These are phyloP conservation scores for Lagenaria siceraria DNA, from an alignment of 306 rosid species.

Conservation along the genomic window DNA sequence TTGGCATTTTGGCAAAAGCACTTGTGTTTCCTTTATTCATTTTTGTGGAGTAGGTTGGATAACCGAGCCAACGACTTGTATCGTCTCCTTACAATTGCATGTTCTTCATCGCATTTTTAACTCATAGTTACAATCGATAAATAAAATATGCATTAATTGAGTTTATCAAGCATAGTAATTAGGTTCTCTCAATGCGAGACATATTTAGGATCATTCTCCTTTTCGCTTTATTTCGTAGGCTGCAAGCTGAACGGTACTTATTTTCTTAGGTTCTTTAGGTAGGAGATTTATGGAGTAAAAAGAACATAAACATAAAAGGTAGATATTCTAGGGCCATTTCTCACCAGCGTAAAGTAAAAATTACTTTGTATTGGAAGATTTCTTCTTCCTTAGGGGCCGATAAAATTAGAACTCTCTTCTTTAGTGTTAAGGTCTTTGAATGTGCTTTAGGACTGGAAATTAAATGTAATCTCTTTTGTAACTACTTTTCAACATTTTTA, in stretches of 20 bases:
- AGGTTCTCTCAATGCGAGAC: background rate
- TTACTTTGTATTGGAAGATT: background rate
- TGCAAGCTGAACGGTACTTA: background rate
- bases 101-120: background rate
- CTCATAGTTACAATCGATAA: background rate
- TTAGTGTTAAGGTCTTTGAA: background rate
- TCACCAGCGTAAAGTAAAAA: background rate
- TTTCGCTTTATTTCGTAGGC: background rate
- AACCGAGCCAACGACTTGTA: background rate
- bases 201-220: background rate
- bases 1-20: background rate
- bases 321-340: background rate
- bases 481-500: background rate
- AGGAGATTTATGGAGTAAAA: background rate
- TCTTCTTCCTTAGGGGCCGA: background rate
- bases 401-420: background rate
- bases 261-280: background rate
- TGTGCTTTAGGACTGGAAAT: background rate
- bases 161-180: background rate
- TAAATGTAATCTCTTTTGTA: background rate
- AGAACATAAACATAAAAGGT: background rate
- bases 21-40: background rate
- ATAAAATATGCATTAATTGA: background rate
- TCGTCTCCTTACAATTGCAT: background rate
- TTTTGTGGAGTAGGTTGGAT: background rate